Percentiles rank a stretch among this genome's conserved stretches.
Evolutionary conservation across 2,329 filamentous ascomycete genomes (phyloP).

Genomic region (Fusarium liriodendri): DNA sequence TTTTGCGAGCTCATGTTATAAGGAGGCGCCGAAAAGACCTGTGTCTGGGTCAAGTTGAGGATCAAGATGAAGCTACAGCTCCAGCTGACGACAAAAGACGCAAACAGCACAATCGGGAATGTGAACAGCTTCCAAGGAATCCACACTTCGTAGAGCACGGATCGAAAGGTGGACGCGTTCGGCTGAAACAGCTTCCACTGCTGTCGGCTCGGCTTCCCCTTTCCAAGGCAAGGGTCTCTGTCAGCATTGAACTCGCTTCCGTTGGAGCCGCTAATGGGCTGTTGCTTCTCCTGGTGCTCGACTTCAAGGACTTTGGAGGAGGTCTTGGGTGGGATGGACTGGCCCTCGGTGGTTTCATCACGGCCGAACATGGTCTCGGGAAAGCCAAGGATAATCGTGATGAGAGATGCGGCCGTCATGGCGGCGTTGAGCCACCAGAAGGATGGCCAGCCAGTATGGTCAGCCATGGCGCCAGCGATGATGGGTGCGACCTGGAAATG

Average conservation of each 20-base stretch:
- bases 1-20: conserved; percentile 23
- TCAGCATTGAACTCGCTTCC: not conserved
- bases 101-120: conserved; percentile 20
- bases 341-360: not conserved
- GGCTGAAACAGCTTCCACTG: not conserved
- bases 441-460: not conserved
- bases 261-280: not conserved
- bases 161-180: not conserved
- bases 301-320: not conserved
- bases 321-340: not conserved
- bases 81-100: conserved; percentile 15
- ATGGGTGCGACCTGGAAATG: not conserved
- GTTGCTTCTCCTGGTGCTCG: not conserved
- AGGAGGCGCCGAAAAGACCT: conserved; percentile 17
- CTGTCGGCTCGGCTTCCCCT: not conserved
- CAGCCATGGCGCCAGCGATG: not conserved
- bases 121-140: not conserved
- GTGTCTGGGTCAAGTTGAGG: conserved; percentile 17
- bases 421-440: not conserved
- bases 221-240: not conserved
- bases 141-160: not conserved
- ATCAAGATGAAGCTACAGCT: conserved; percentile 15
- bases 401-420: not conserved
- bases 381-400: not conserved
- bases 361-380: not conserved